Conservation (phyloP, 2,329 filamentous ascomycete genomes). For the Delphinella strobiligena region DNA sequence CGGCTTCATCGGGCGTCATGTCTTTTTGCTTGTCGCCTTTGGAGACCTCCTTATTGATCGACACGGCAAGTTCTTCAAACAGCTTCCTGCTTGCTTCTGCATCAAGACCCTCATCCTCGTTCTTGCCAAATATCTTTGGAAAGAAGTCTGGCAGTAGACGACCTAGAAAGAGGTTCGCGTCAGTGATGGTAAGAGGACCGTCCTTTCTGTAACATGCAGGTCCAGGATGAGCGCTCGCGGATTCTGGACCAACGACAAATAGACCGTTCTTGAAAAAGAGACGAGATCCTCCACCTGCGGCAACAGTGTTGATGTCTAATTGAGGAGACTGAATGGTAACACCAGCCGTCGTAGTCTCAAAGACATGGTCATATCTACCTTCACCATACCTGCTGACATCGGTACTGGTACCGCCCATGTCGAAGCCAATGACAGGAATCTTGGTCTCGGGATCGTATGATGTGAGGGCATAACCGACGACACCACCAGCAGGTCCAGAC, state of each 20-base stretch:
- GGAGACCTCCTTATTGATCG: slow-evolving; percentile 62
- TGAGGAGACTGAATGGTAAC: slow-evolving; percentile 88
- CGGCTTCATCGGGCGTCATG: slow-evolving; percentile 72
- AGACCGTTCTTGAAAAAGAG: slow-evolving; percentile 83
- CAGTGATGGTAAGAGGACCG: slow-evolving; percentile 82
- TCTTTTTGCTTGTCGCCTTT: slow-evolving; percentile 43
- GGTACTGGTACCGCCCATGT: slow-evolving; percentile 90
- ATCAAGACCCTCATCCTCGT: slow-evolving; percentile 73
- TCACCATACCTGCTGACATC: slow-evolving; percentile 74
- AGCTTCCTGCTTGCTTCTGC: slow-evolving; percentile 60
- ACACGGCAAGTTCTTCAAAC: slow-evolving; percentile 61
- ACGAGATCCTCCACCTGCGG: slow-evolving; percentile 73
- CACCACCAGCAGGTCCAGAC: slow-evolving; percentile 83
- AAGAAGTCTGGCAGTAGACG: slow-evolving; percentile 83
- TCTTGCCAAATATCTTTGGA: slow-evolving; percentile 86
- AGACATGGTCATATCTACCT: slow-evolving; percentile 83
- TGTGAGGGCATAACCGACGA: slow-evolving; percentile 84
- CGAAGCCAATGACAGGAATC: slow-evolving; percentile 83
- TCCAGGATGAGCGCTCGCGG: slow-evolving; percentile 77
- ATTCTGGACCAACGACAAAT: slow-evolving; percentile 83
- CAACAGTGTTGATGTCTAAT: slow-evolving; percentile 89
- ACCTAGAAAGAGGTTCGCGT: slow-evolving; percentile 79
- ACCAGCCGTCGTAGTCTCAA: slow-evolving; percentile 88
- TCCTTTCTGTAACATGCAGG: slow-evolving; percentile 86
- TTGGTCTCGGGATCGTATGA: slow-evolving; percentile 75